Percentiles rank a stretch among this genome's conserved stretches.
These are phyloP conservation scores for Rhizophora apiculata DNA, from an alignment of 345 rosid genomes.

Conservation along the genomic window DNA sequence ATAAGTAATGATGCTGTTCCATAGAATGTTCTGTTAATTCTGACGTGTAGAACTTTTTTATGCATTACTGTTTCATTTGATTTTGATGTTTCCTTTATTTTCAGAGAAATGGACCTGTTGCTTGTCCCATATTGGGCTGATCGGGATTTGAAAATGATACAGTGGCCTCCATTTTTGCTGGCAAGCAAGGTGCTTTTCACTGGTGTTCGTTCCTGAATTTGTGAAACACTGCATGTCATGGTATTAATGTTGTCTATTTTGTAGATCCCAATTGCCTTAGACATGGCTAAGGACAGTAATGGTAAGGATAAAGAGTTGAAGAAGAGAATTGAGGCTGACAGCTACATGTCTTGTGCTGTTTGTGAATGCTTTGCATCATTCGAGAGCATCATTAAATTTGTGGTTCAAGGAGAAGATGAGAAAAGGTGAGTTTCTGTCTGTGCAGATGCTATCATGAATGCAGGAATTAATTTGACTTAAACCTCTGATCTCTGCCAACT, in stretches of 20 bases:
- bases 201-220: slow-evolving; percentile 1
- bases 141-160: slow-evolving; percentile 78
- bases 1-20: slow-evolving; percentile 42
- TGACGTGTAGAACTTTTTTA: not conserved
- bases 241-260: slow-evolving; percentile 15
- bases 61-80: slow-evolving; percentile 7
- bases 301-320: slow-evolving; percentile 87
- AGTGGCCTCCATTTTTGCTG: slow-evolving; percentile 97
- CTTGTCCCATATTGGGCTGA: slow-evolving; percentile 99
- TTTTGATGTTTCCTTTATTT: slow-evolving; percentile 17
- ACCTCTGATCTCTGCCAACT: not conserved
- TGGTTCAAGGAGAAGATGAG: slow-evolving; percentile 79
- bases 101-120: slow-evolving; percentile 93
- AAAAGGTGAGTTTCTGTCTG: slow-evolving; percentile 49
- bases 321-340: slow-evolving; percentile 70
- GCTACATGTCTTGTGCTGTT: slow-evolving; percentile 90
- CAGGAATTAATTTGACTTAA: not conserved
- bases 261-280: slow-evolving; percentile 95
- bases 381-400: slow-evolving; percentile 60
- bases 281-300: slow-evolving; percentile 98
- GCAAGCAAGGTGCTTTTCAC: slow-evolving; percentile 82
- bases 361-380: slow-evolving; percentile 94
- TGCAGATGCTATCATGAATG: slow-evolving; percentile 1
- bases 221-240: slow-evolving; percentile 5
- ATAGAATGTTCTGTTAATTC: not conserved